Evolutionary conservation across 2,329 filamentous ascomycete genomes (phyloP), one percentile per base, ranked within the genome.

Genomic region (Trichophyton benhamiae): DNA sequence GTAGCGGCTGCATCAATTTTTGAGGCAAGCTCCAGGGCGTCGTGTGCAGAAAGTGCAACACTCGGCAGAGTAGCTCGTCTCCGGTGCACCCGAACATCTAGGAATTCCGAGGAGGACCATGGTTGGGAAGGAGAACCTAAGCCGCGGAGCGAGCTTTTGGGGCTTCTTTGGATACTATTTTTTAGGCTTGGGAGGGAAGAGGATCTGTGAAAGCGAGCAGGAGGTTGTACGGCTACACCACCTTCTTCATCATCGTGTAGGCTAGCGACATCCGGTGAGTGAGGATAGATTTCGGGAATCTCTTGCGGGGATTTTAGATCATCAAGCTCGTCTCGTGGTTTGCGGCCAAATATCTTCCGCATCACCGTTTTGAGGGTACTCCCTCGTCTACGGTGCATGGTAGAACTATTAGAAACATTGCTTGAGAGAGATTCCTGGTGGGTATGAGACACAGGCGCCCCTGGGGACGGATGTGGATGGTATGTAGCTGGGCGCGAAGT

Each of bases 61-160:
- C 76, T 78, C 0, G 77, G 76, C 15, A 78, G 68, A 0, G 76
- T 78, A 6, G 75, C 76, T 52, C 77, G 72, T 63, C 77, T 69
- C 44, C 69, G 70, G 9, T 62, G 64, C 13, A 55, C 63, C 27
- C 41, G 41, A 11, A 46, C 49, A 41, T 57, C 44, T 22, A 60
- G 41, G 15, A 52, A 57, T 7, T 53, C 41, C 3, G 44, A 48
- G 13, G 61, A 57, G 7, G 52, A 58, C 49, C 44, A 52, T 13
- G 46, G 53, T 15, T 36, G 33, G 25, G 36, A 15, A 33, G 55
- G n/a, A 4, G 17, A 15, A 6, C 55, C 33, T 22, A 41, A 7
- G 9, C 13, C 36, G 3, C 9, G 15, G 7, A 25, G 25, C 2
- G 36, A 15, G 5, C 17, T 36, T 42, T 42, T n/a, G 3, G 22